phyloP scores from a whole-genome alignment of 148 eudicot species.

The Talinum fruticosum region DNA sequence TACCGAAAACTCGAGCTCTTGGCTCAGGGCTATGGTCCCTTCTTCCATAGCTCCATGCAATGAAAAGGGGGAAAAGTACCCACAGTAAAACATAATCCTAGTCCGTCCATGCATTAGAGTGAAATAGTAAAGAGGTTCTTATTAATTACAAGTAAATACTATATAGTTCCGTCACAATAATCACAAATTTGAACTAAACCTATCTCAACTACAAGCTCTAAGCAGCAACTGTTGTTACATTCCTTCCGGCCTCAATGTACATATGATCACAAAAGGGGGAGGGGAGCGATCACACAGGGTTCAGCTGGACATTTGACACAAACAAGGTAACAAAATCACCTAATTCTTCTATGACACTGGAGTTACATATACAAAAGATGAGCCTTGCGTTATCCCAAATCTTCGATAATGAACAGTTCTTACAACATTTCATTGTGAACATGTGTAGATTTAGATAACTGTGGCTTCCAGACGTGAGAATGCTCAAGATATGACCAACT shows the following conservation, averaged over 20 bases:
- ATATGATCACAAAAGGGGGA: constrained; percentile 9
- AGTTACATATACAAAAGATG: constrained; percentile 31
- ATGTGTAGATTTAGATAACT: background rate
- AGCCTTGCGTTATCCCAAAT: constrained; percentile 21
- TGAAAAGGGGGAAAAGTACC: background rate
- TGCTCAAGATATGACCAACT: constrained; percentile 1
- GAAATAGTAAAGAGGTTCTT: background rate
- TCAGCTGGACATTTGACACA: background rate
- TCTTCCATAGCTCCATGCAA: too few relatives aligned
- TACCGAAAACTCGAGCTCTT: too few relatives aligned
- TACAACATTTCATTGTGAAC: background rate
- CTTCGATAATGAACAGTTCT: constrained; percentile 9
- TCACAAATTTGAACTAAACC: background rate
- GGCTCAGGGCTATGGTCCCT: too few relatives aligned
- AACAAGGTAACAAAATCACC: constrained; percentile 27
- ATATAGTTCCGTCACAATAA: constrained; percentile 9
- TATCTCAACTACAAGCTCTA: constrained; percentile 14
- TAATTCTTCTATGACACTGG: constrained; percentile 18
- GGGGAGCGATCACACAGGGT: background rate
- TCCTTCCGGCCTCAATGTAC: constrained; percentile 26
- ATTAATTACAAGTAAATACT: constrained; percentile 28
- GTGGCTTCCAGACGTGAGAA: background rate
- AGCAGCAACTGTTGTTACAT: constrained; percentile 10
- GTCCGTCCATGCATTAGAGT: background rate
- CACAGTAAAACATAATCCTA: background rate